Conservation (phyloP, 768 basidiomycete species). For the Hydnomerulius pinastri region DNA sequence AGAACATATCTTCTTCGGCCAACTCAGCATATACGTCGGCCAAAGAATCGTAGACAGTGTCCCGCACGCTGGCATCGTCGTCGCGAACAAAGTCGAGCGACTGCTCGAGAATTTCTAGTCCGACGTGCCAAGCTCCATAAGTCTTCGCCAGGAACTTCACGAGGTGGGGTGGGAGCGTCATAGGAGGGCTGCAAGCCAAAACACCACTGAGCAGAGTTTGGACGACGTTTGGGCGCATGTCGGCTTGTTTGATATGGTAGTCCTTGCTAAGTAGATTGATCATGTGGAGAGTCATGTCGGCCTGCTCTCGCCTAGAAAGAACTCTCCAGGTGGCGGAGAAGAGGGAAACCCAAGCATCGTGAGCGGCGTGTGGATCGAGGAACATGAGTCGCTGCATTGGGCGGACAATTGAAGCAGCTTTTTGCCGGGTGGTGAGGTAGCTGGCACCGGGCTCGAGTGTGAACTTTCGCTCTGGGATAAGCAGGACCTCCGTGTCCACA, state of each 20-base stretch:
- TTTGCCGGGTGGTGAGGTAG: constrained; percentile 48
- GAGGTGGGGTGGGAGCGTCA: constrained; percentile 91
- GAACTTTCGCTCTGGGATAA: constrained; percentile 45
- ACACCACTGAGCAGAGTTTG: constrained; percentile 87
- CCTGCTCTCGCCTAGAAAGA: constrained; percentile 84
- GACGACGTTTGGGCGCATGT: constrained; percentile 88
- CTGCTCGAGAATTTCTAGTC: constrained; percentile 79
- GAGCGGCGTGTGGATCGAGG: constrained; percentile 74
- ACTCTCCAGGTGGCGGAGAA: constrained; percentile 88
- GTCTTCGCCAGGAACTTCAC: constrained; percentile 96
- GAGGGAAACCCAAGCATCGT: constrained; percentile 83
- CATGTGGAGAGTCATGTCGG: constrained; percentile 85
- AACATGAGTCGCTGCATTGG: constrained; percentile 84
- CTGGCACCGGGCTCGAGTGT: constrained; percentile 30
- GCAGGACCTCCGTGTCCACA: constrained; percentile 46
- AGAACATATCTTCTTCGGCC: constrained; percentile 95
- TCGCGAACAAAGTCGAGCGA: constrained; percentile 81
- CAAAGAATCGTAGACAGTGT: constrained; percentile 86
- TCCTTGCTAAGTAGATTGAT: constrained; percentile 90
- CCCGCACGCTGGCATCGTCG: constrained; percentile 76
- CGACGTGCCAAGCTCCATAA: constrained; percentile 94
- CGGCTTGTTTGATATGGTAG: constrained; percentile 87
- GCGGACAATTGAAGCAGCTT: constrained; percentile 56
- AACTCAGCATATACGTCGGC: constrained; percentile 96
- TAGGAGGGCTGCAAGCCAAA: constrained; percentile 81